Evolutionary conservation across 1,284 basidiomycete species (phyloP), one percentile per base, ranked within the genome.

Genomic region (Pseudozyma hubeiensis): DNA sequence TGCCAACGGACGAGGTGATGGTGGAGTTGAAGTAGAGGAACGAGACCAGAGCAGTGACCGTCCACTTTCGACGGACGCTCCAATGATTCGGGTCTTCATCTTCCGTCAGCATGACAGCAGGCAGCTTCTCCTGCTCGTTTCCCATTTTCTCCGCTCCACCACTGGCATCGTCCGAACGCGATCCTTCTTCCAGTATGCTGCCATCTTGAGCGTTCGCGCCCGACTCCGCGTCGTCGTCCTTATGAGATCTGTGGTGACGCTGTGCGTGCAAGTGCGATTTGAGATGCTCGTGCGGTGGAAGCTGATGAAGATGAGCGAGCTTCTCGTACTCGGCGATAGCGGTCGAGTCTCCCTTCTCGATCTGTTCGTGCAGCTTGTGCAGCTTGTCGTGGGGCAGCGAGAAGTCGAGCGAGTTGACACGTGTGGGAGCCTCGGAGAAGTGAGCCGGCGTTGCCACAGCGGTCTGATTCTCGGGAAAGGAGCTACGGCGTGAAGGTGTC

Each of bases 1-100:
- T 71, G 17, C 54, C 66, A 10, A 75, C 53, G 2, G 72, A 75
- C 14, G 66, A 64, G 39, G 62, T 65, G 53, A 75, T 58, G 50
- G 72, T 70, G 9, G 67, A 49, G 19, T 64, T 63, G 39, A 63
- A 66, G 56, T 67, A 67, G 39, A 74, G 61, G 17, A 44, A 60
- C 9, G 60, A 64, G 8, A 70, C 75, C 8, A 77, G 51, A 16
- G 57, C 59, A 16, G 75, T 77, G 41, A 46, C 46, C 35, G 47
- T 43, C 75, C 75, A 74, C 37, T 72, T 77, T 39, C 53, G 53
- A 47, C 47, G 24, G 7, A 45, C 37, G 40, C 33, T 37, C 75
- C 75, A 77, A 10, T 66, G 43, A 4, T 46, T 45, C 2, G 75
- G 75, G 49, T 65, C 51, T 43, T 77, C 75, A 9, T 66, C 45